Evolutionary conservation across 352 stramenopile genomes (phyloP).

Genomic region (Plasmopara muralis): DNA sequence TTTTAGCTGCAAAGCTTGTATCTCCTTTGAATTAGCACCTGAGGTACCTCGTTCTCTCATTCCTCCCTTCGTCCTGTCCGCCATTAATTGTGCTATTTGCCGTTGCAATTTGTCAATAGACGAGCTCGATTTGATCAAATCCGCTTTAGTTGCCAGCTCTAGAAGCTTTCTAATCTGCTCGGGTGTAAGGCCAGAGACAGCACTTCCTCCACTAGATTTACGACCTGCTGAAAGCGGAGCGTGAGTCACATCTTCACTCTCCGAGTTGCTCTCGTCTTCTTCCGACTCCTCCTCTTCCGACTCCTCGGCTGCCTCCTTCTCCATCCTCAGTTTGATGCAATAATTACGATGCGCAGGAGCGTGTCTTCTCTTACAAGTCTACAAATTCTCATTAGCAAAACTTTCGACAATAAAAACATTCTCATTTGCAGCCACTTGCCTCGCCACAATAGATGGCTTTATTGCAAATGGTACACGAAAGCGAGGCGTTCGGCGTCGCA

Average conservation of each 20-base stretch:
- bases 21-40: slow-evolving; percentile 57
- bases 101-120: slow-evolving; percentile 58
- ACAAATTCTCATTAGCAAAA: background rate
- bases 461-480: slow-evolving; percentile 63
- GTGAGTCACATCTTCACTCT: slow-evolving; percentile 45
- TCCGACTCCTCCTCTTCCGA: slow-evolving; percentile 39
- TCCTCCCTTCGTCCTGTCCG: slow-evolving; percentile 21
- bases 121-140: slow-evolving; percentile 37
- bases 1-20: slow-evolving; percentile 71
- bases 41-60: slow-evolving; percentile 28
- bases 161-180: slow-evolving; percentile 66
- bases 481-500: slow-evolving; percentile 37
- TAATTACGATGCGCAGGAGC: slow-evolving; percentile 60
- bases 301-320: slow-evolving; percentile 50
- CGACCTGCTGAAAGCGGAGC: slow-evolving; percentile 11
- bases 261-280: slow-evolving; percentile 62
- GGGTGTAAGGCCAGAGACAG: slow-evolving; percentile 47
- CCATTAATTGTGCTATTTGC: slow-evolving; percentile 74
- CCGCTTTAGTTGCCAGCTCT: slow-evolving; percentile 50
- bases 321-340: slow-evolving; percentile 62
- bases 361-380: slow-evolving; percentile 69
- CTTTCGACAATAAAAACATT: background rate
- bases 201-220: slow-evolving; percentile 19
- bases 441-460: slow-evolving; percentile 69
- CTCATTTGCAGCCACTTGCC: slow-evolving; percentile 16